Evolutionary conservation across 2,329 filamentous ascomycete species (phyloP).

Genomic region (Penicillium griseofulvum): DNA sequence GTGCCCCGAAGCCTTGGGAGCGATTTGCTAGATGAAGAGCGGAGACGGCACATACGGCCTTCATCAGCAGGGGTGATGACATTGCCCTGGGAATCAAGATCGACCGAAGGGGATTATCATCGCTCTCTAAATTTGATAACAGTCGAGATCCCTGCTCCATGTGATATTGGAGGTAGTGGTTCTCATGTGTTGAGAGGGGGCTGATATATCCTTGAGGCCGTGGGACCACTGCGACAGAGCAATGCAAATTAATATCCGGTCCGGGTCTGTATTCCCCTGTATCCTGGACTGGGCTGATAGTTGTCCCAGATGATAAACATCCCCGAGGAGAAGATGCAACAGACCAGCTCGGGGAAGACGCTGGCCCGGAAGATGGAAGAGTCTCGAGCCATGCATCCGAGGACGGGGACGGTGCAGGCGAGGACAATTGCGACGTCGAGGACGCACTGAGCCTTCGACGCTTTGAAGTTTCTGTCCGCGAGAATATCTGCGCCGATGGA

Average conservation of each 20-base stretch:
- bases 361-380: conserved; percentile 10
- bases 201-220: conserved; percentile 21
- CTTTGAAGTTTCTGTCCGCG: conserved; percentile 19
- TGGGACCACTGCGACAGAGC: conserved; percentile 11
- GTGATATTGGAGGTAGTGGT: conserved; percentile 40
- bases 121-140: conserved; percentile 37
- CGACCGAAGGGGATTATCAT: conserved; percentile 37
- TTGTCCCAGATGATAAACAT: not conserved
- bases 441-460: conserved; percentile 22
- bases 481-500: conserved; percentile 33
- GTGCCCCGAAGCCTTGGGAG: conserved; percentile 21
- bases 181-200: conserved; percentile 32
- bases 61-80: conserved; percentile 37
- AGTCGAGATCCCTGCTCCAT: conserved; percentile 35
- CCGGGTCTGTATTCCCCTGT: not conserved
- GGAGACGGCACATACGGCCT: conserved; percentile 39
- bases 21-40: conserved; percentile 39
- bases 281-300: not conserved
- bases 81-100: conserved; percentile 38
- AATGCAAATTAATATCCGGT: not conserved
- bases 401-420: conserved; percentile 11
- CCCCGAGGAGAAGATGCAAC: conserved; percentile 4
- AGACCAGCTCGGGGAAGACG: conserved; percentile 5
- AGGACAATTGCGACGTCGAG: conserved; percentile 10
- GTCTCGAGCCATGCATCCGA: conserved; percentile 14